Base-by-base conservation (phyloP, 257 asterid species). In the Solanum phureja region DNA sequence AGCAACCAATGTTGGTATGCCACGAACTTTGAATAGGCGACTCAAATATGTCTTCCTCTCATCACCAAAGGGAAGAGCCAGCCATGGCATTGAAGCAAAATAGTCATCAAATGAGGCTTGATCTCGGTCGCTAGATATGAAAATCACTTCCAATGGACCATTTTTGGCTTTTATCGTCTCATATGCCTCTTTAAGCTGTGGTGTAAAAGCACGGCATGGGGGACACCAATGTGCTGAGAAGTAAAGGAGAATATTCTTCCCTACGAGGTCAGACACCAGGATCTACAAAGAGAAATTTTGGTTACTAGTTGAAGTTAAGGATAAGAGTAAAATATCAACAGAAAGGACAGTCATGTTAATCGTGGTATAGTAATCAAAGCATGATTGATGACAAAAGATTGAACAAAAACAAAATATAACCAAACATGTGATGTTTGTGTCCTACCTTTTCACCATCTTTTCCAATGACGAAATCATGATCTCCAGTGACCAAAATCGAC, bases 171-270 rank as follows among this genome's bases (percentile, higher is more conserved):
- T 95, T 89, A 97, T 93, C 85, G 92, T 87, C 10, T 92, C 64
- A 84, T 95, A 95, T 3, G 95, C 93, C 87, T 94, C 81, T 35
- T 85, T 74, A 84, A 97, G 98, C 74, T 89, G 88, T 14, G 99
- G 99, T 11, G 94, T 92, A 90, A 97, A 95, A 34, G 96, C 98
- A 7, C 96, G 98, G 92, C 98, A 95, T 6, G 99, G 99, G 8
- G 98, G 99, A 86, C 98, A 97, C 99, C 98, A 97, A 44, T 97
- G 97, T 34, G 99, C 99, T 0, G 98, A 95, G 87, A 97, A 97
- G 90, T 93, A 95, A 56, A 97, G 96, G 33, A 97, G 95, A 86
- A 97, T 83, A 42, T 18, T 90, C 87, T 95, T 95, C 23, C 98
- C 98, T 19, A 93, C 93, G 35, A 97, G 98, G 87, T 92, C 96